Evolutionary conservation across 2,329 filamentous ascomycete species (phyloP).

Genomic region (Penicillium digitatum): DNA sequence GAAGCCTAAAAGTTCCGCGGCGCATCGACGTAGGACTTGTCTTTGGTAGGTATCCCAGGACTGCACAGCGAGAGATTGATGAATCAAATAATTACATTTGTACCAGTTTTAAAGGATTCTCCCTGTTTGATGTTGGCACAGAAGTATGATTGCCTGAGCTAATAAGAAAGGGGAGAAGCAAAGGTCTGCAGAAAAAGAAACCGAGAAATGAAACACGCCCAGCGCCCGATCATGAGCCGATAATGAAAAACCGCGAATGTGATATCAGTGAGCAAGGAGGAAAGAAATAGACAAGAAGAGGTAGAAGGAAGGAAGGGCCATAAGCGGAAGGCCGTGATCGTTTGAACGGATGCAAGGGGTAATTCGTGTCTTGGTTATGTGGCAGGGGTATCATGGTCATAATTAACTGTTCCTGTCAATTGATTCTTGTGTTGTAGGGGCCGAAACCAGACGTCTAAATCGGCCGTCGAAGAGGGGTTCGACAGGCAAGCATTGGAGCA

Average conservation of each 20-base stretch:
- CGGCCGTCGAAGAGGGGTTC: not conserved
- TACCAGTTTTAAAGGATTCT: not conserved
- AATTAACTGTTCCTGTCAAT: conserved; percentile 2
- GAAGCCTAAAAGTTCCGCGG: not conserved
- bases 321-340: not conserved
- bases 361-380: conserved; percentile 4
- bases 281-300: not conserved
- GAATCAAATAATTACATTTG: not conserved
- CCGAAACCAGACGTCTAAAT: conserved; percentile 6
- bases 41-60: not conserved
- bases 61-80: not conserved
- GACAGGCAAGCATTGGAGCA: not conserved
- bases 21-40: not conserved
- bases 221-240: not conserved
- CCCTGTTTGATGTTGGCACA: not conserved
- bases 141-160: not conserved
- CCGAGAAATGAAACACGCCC: not conserved
- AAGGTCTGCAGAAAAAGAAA: not conserved
- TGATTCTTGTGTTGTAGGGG: conserved; percentile 3
- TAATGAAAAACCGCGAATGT: not conserved
- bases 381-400: conserved; percentile 12
- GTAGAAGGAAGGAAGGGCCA: not conserved
- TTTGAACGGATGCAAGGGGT: not conserved
- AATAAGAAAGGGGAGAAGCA: not conserved
- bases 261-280: not conserved